phyloP scores from a whole-genome alignment of 768 basidiomycete species.

The Tylopilus vinaceipallidus region DNA sequence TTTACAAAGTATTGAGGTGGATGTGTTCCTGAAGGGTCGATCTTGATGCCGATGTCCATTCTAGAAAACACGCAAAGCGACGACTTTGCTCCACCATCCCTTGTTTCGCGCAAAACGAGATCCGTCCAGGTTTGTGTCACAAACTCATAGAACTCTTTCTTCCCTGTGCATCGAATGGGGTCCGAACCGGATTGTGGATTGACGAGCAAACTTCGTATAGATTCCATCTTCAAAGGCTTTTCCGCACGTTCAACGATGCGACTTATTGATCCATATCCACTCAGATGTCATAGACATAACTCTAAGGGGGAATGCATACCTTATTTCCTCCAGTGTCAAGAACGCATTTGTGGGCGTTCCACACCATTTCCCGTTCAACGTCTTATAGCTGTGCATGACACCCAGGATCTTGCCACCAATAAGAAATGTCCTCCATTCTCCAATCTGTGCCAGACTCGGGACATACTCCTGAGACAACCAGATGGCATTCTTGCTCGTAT shows the following conservation, averaged over 20 bases:
- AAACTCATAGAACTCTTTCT: neutral
- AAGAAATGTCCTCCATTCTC: conserved; percentile 3
- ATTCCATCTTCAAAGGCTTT: neutral
- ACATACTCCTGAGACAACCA: conserved; percentile 11
- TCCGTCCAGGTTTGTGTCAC: neutral
- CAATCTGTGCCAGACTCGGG: neutral
- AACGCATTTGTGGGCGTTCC: neutral
- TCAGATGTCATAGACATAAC: neutral
- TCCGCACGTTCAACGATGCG: neutral
- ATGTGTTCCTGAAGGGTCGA: neutral
- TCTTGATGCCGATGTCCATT: neutral
- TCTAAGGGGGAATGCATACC: neutral
- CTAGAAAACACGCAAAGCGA: neutral
- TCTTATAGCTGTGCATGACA: neutral
- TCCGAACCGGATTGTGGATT: neutral
- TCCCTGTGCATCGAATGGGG: neutral
- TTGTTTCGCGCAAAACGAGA: neutral
- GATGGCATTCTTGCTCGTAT: neutral
- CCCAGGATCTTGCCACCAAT: neutral
- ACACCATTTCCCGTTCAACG: neutral
- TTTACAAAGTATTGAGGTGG: neutral
- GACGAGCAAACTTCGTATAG: neutral
- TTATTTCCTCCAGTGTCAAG: neutral
- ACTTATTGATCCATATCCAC: neutral
- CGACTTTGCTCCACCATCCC: neutral